A percentile compares a stretch with the other conserved stretches of the same genome.
These are phyloP conservation scores for Boletus tylopilopsis DNA, from an alignment of 768 basidiomycete species.

Conservation along the genomic window DNA sequence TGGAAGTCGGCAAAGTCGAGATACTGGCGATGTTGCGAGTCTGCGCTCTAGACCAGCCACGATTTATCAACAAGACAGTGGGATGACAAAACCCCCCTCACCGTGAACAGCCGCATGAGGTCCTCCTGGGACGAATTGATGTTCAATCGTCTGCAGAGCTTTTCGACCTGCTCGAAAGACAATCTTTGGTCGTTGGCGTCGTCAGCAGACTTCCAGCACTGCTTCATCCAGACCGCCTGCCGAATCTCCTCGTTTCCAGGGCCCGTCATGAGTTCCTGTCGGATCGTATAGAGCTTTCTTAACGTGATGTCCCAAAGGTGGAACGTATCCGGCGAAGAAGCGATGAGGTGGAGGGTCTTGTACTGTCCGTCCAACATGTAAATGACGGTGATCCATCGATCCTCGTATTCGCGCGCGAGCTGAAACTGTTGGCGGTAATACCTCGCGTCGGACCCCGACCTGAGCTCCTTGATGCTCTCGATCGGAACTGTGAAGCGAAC, in stretches of 20 bases:
- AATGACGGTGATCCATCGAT: slow-evolving; percentile 81
- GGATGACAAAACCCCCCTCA: slow-evolving; percentile 15
- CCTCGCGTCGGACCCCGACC: slow-evolving; percentile 64
- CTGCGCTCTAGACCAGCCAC: slow-evolving; percentile 50
- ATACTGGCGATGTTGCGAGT: slow-evolving; percentile 48
- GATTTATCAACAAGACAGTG: neutral
- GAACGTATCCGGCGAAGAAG: slow-evolving; percentile 60
- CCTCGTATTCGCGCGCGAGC: slow-evolving; percentile 55
- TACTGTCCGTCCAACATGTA: slow-evolving; percentile 74
- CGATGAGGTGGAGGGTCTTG: slow-evolving; percentile 85
- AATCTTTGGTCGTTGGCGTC: slow-evolving; percentile 57
- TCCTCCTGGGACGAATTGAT: slow-evolving; percentile 53
- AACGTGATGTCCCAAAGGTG: slow-evolving; percentile 64
- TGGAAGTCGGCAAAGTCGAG: slow-evolving; percentile 82
- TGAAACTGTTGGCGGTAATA: slow-evolving; percentile 72
- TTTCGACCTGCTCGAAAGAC: slow-evolving; percentile 68
- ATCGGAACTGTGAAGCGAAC: slow-evolving; percentile 59
- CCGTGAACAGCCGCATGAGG: slow-evolving; percentile 57
- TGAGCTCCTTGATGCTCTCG: slow-evolving; percentile 83
- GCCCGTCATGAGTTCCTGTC: slow-evolving; percentile 68
- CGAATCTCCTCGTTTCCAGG: slow-evolving; percentile 60
- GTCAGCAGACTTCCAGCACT: slow-evolving; percentile 78
- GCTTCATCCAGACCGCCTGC: slow-evolving; percentile 72
- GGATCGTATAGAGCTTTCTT: slow-evolving; percentile 56
- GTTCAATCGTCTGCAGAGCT: slow-evolving; percentile 67